Evolutionary conservation across 352 stramenopile genomes (phyloP).

Genomic region (Pelagophyceae sp.): DNA sequence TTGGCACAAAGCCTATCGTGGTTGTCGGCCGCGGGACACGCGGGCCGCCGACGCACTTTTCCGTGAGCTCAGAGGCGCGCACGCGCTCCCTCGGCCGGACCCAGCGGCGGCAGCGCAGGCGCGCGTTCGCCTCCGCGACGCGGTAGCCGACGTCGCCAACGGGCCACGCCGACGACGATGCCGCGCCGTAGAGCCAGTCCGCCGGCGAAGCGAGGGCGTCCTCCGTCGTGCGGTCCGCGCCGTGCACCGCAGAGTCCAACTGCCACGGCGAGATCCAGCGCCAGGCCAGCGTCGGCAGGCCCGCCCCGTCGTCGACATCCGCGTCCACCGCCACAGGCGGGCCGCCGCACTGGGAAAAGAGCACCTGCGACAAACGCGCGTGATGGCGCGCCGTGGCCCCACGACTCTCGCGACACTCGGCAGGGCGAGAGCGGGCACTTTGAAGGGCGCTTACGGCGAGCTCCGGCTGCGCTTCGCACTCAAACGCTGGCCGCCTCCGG

Average conservation of each 20-base stretch:
- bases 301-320: background rate
- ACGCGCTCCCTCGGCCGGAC: slow-evolving; percentile 12
- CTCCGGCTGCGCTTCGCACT: background rate
- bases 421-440: background rate
- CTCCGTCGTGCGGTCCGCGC: background rate
- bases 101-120: slow-evolving; percentile 11
- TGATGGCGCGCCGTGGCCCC: too few relatives aligned
- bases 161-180: background rate
- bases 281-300: background rate
- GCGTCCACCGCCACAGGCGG: too few relatives aligned
- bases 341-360: too few relatives aligned
- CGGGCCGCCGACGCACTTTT: too few relatives aligned
- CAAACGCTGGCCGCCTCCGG: background rate
- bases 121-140: background rate
- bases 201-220: background rate
- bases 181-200: slow-evolving; percentile 2
- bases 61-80: background rate
- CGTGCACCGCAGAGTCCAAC: slow-evolving; percentile 6
- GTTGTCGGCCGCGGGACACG: background rate
- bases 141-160: background rate
- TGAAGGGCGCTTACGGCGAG: too few relatives aligned
- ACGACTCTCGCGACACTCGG: too few relatives aligned
- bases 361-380: too few relatives aligned
- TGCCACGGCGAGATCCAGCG: slow-evolving; percentile 15
- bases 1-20: background rate